Evolutionary conservation across 345 rosid genomes (phyloP).

Genomic region (Toxicodendron radicans): DNA sequence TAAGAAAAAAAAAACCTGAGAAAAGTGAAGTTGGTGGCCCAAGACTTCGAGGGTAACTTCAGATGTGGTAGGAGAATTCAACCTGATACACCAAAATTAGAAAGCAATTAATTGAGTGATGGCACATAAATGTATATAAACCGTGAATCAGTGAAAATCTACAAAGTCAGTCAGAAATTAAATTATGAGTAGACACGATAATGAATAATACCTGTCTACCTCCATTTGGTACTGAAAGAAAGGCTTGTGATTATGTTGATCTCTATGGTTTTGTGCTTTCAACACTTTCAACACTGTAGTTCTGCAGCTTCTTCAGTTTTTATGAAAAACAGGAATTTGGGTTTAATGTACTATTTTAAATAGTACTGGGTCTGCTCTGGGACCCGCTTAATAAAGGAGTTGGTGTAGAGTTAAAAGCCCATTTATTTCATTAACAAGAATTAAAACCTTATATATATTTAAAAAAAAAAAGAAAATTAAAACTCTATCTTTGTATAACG

Average conservation of each 20-base stretch:
- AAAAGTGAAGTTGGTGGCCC: slow-evolving; percentile 73
- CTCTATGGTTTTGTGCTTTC: neutral
- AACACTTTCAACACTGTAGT: neutral
- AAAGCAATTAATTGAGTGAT: neutral
- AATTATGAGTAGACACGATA: neutral
- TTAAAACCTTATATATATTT: no score
- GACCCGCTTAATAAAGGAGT: no score
- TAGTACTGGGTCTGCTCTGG: no score
- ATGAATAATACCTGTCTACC: slow-evolving; percentile 20
- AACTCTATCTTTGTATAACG: no score
- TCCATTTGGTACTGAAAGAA: slow-evolving; percentile 16
- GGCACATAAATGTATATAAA: neutral
- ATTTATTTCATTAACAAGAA: no score
- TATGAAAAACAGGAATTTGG: no score
- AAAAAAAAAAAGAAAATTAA: no score
- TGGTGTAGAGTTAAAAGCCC: no score
- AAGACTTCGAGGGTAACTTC: slow-evolving; percentile 62
- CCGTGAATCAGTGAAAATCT: neutral
- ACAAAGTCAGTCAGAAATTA: no score
- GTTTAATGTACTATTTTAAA: no score
- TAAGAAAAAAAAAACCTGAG: slow-evolving; percentile 52
- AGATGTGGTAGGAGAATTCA: slow-evolving; percentile 80
- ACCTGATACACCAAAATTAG: slow-evolving; percentile 34
- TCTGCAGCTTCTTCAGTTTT: no score
- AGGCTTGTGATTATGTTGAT: neutral